Evolutionary conservation across 2,329 filamentous ascomycete species (phyloP).

Genomic region (Colletotrichum kahawae): DNA sequence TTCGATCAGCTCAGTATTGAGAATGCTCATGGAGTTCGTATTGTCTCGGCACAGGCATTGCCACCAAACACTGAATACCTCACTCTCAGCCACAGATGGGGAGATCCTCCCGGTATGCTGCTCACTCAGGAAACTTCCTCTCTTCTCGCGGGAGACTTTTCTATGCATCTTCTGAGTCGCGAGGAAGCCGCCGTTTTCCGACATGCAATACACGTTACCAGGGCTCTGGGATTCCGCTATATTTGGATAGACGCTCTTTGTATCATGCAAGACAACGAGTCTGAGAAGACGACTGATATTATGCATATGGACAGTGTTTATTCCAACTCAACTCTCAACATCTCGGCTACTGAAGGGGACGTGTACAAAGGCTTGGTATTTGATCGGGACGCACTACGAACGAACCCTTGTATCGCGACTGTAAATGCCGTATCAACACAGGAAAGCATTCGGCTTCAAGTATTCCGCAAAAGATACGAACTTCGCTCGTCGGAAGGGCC

Average conservation of each 20-base stretch:
- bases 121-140: not conserved
- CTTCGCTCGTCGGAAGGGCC: not conserved
- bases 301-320: no score
- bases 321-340: not conserved
- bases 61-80: not conserved
- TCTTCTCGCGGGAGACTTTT: not conserved
- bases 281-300: no score
- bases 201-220: not conserved
- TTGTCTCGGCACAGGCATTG: not conserved
- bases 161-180: not conserved
- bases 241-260: no score
- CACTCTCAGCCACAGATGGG: not conserved
- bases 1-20: not conserved
- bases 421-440: not conserved
- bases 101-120: not conserved
- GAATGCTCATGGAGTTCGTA: not conserved
- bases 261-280: no score
- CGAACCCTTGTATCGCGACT: not conserved
- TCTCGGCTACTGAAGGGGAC: not conserved
- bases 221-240: no score
- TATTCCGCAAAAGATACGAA: not conserved
- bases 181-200: not conserved
- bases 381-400: not conserved
- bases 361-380: not conserved
- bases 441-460: not conserved